Base-by-base conservation (phyloP, 345 rosid species). In the Eucalyptus sp. region DNA sequence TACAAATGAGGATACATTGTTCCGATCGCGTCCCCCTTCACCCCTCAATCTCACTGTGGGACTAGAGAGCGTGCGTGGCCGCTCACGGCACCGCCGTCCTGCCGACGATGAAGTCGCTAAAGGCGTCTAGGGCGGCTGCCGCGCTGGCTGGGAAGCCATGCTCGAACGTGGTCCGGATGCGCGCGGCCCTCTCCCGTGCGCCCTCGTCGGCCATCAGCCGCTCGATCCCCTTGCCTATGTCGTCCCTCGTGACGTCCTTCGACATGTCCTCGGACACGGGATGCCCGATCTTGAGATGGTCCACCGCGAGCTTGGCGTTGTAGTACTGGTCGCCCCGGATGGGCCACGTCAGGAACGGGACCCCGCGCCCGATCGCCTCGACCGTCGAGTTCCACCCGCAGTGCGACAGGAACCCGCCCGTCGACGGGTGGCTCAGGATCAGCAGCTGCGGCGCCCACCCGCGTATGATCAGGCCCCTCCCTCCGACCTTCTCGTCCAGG, bases 301-400 rank as follows among this genome's bases (percentile, higher is more conserved):
- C 87, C 71, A 80, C 92, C 81, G 90, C 92, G 87, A 90, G 66
- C 90, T 92, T 91, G 18, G 94, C 91, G 37, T 91, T 88, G 24
- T 56, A 54, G 88, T 89, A 87, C 85, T 93, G 94, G 68, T 93
- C 93, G 6, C 94, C 93, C 87, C 91, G 58, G 31, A 93, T 90
- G 10, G 93, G 94, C 92, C 93, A 92, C 10, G 91, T 89, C 89
- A 92, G 71, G 15, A 93, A 48, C 5, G 92, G 92, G 2, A 93
- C 90, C 18, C 93, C 94, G 13, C 86, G 87, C 25, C 91, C 91
- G 33, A 91, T 64, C 2, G 92, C 91, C 87, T 93, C 94, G 48
- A 90, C 85, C 2, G 92, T 93, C 6, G 93, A 91, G 84, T 93
- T 93, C 93, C 94, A 93, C 46, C 94, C 94, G 10, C 94, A 92